Base-by-base conservation (phyloP, 495 filamentous ascomycete genomes). In the Podospora fimiseda region DNA sequence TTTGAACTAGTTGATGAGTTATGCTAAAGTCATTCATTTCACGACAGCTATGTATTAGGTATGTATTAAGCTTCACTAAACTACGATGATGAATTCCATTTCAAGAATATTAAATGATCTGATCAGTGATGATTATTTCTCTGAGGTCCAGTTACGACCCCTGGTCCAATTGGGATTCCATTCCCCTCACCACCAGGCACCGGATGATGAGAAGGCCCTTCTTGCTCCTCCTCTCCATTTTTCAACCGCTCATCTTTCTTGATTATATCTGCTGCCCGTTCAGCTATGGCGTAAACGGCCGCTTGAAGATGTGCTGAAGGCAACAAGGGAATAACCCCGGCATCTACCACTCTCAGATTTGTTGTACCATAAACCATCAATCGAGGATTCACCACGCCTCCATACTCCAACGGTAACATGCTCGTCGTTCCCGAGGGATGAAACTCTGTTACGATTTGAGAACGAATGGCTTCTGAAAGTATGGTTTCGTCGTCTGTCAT, bases 271-370 rank as follows among this genome's bases (percentile, higher is more conserved):
- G 40, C 41, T 16, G 53, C 79, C 57, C 71, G 77, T 62, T 82
- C 80, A 2, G 76, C 78, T 44, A 82, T 65, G 3, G 74, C 77
- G 58, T 77, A 82, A 14, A 80, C 75, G 8, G 68, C 70, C n/a
- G 61, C 65, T 43, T 73, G 61, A 22, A 74, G 60, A 65, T 82
- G 74, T 9, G 70, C 71, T 22, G 65, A 65, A 2, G 73, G 67
- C 37, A 74, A 65, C 14, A 75, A 57, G n/a, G 78, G 76, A 5
- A 81, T 74, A 18, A 81, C 60, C 22, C 71, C 72, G 2, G 72
- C 67, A 67, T 81, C 76, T 0, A 75, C 76, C 4, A 82, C 75
- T 41, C 70, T 63, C 41, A 59, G 45, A 9, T 60, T 60, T 53
- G 51, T 61, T 4, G 72, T 70, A 1, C 78, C 77, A 49, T 77